These are phyloP conservation scores for Rhizophlyctis rosea DNA, from an alignment of 192 early-diverging fungal genomes.

Conservation along the genomic window DNA sequence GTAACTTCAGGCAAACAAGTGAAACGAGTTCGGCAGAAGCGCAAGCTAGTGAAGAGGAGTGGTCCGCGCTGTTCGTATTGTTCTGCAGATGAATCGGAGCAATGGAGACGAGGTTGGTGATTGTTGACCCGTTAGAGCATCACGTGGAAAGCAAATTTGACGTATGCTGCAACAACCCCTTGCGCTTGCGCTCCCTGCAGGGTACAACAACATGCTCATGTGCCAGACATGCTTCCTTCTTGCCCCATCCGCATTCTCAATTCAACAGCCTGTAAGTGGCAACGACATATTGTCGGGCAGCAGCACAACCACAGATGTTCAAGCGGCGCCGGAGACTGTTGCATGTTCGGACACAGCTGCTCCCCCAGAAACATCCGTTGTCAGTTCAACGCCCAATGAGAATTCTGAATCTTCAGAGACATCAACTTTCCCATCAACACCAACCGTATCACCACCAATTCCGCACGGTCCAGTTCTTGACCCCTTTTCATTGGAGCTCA, in stretches of 20 bases:
- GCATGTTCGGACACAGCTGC: too few species aligned
- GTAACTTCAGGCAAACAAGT: too few species aligned
- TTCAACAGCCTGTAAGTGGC: not conserved
- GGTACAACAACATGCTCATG: slow-evolving; percentile 70
- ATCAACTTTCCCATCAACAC: not conserved
- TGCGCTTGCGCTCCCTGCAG: too few species aligned
- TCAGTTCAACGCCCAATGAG: not conserved
- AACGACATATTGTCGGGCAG: slow-evolving; percentile 3
- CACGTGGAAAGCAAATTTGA: too few species aligned
- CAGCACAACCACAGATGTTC: too few species aligned
- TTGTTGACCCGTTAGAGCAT: not conserved
- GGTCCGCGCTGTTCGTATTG: slow-evolving; percentile 59
- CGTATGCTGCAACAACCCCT: too few species aligned
- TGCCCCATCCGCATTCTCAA: slow-evolving; percentile 29
- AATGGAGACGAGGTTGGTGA: slow-evolving; percentile 59
- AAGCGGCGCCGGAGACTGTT: too few species aligned
- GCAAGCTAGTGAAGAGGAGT: too few species aligned
- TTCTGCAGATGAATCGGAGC: slow-evolving; percentile 50
- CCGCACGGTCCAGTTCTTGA: not conserved
- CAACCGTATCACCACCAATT: not conserved
- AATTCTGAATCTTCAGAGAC: not conserved
- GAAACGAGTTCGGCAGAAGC: too few species aligned
- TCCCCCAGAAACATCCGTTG: too few species aligned
- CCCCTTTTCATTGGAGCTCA: slow-evolving; percentile 5
- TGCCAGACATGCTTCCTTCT: slow-evolving; percentile 64